Base-by-base conservation (phyloP, 2,329 filamentous ascomycete species). In the Pyrenochaeta sp. region DNA sequence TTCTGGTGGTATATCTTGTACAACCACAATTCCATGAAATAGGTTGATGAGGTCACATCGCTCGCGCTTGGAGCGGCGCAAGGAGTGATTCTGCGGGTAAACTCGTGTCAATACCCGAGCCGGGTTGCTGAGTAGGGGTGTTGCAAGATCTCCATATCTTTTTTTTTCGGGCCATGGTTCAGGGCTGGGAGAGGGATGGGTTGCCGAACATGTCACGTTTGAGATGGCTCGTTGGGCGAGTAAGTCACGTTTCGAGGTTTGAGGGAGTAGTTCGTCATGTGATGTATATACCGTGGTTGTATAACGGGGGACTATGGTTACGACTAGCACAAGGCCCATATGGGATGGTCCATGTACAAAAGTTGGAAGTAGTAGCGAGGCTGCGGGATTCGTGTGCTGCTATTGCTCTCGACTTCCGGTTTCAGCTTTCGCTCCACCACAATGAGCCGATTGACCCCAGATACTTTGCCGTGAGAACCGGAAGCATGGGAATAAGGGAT, bases 181-280 rank as follows among this genome's bases (percentile, higher is more conserved):
- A 39, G 20, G 18, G 36, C 18, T 12, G 4, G 20, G 21, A 21
- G 11, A 23, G 18, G 7, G 3, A 14, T 21, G 23, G 9, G 36
- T 39, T 23, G 20, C 36, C 36, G 36, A 39, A 23, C 47, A 35
- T 49, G 47, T 44, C 40, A 37, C 43, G 47, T 50, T 50, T 42
- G 47, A 50, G 32, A 37, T 44, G 40, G 17, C 36, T 23, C 11
- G 36, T 39, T 21, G 36, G 20, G 35, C 35, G 17, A 20, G n/a
- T 23, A 14, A 14, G 21, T 5, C 18, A 21, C 7, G n/a, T 14
- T 1, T 39, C 11, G 36, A 23, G 20, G 21, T 23, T n/a, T 17
- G 33, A 36, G 33, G 33, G 4, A 20, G 36, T 2, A 11, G 14
- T 23, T 14, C 12, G 10, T 4, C 36, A 14, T 23, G 36, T 23